Evolutionary conservation across 2,329 filamentous ascomycete species (phyloP).

Genomic region (Alternaria sp.): DNA sequence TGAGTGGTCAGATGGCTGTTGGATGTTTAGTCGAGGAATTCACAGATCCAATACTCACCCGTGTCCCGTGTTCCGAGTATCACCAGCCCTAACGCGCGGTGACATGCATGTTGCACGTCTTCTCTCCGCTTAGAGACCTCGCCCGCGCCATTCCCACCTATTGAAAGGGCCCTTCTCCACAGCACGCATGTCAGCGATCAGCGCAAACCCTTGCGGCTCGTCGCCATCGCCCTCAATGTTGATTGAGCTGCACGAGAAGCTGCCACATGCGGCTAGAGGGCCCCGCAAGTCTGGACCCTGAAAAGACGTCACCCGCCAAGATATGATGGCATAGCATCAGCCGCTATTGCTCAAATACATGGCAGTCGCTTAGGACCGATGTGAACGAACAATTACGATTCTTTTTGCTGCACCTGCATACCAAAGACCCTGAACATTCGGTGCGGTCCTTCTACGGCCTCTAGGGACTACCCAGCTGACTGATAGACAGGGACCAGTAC

Average conservation of each 20-base stretch:
- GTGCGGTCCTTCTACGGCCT: not conserved
- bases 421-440: not conserved
- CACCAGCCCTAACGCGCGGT: not conserved
- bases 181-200: not conserved
- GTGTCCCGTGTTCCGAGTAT: not conserved
- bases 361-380: not conserved
- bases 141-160: constrained; percentile 9
- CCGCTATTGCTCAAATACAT: constrained; percentile 10
- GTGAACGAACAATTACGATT: constrained; percentile 3
- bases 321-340: constrained; percentile 17
- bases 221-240: constrained; percentile 4
- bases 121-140: not conserved
- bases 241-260: constrained; percentile 4
- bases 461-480: not conserved
- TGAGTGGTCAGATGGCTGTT: not conserved
- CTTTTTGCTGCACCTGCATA: not conserved
- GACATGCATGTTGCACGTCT: constrained; percentile 2
- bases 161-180: not conserved
- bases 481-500: not conserved
- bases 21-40: not conserved
- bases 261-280: constrained; percentile 10
- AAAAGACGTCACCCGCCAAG: constrained; percentile 21
- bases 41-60: not conserved
- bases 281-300: constrained; percentile 21
- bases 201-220: constrained; percentile 1